phyloP scores from a whole-genome alignment of 2,329 filamentous ascomycete species.

The Trichoderma sp. region DNA sequence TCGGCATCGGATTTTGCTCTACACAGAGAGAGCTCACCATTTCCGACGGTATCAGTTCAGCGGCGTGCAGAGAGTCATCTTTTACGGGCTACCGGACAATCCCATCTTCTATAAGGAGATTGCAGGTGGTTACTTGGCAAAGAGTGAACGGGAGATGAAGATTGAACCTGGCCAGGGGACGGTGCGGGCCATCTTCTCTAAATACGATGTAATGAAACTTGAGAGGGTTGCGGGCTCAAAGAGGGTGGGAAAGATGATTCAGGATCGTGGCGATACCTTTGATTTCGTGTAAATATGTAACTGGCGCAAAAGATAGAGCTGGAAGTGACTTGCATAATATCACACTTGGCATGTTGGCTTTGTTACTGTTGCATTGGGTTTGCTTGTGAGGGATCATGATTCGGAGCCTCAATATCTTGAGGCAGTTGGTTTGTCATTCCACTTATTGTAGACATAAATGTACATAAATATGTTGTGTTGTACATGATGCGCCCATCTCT shows the following conservation, averaged over 20 bases:
- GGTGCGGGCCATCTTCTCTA: constrained; percentile 70
- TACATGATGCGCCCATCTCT: constrained; percentile 17
- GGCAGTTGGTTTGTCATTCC: not conserved
- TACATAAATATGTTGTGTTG: constrained; percentile 13
- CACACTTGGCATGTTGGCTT: not conserved
- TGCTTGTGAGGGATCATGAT: not conserved
- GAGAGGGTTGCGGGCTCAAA: constrained; percentile 83
- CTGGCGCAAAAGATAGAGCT: not conserved
- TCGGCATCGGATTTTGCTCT: constrained; percentile 77
- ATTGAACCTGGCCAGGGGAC: constrained; percentile 58
- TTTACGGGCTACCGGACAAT: constrained; percentile 90
- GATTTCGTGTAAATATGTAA: constrained; percentile 67
- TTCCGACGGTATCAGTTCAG: constrained; percentile 83
- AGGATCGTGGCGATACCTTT: constrained; percentile 84
- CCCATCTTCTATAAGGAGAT: constrained; percentile 76
- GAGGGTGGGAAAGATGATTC: constrained; percentile 79
- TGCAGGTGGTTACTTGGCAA: constrained; percentile 62
- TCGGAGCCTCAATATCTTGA: not conserved
- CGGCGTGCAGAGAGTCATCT: constrained; percentile 78
- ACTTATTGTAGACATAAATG: constrained; percentile 13
- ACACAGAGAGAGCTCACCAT: constrained; percentile 95
- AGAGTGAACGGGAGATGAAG: constrained; percentile 54
- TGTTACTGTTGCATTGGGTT: not conserved
- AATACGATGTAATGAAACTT: constrained; percentile 83
- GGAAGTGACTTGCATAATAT: not conserved